Conservation (phyloP, 106 monocot genomes). For the Apostasia ramifera region DNA sequence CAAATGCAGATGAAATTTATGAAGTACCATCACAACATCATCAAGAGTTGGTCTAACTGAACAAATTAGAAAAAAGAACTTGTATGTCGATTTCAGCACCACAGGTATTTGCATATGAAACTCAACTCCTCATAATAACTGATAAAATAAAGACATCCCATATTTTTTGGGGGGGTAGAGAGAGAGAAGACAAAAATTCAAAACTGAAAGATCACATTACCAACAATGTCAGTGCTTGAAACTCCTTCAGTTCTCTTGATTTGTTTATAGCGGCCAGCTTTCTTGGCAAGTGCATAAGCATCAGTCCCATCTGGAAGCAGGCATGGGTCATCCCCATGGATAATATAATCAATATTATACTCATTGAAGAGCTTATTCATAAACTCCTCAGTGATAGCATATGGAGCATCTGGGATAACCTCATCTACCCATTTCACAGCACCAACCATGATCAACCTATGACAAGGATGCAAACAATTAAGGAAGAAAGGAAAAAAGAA, state of each 20-base stretch:
- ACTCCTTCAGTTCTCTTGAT: conserved; percentile 90
- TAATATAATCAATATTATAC: conserved; percentile 70
- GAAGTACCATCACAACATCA: too few species aligned
- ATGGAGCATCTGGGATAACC: conserved; percentile 89
- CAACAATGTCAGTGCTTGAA: conserved; percentile 76
- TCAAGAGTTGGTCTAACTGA: too few species aligned
- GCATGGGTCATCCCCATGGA: conserved; percentile 80
- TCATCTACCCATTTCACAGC: conserved; percentile 97
- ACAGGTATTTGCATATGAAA: too few species aligned
- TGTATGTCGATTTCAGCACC: too few species aligned
- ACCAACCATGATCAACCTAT: conserved; percentile 91
- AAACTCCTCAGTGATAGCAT: conserved; percentile 96
- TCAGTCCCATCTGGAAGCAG: conserved; percentile 86
- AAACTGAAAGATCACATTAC: conserved; percentile 14
- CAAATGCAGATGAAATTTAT: too few species aligned
- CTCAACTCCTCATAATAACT: too few species aligned
- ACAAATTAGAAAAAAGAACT: too few species aligned
- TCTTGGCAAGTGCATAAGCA: conserved; percentile 98
- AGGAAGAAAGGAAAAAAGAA: too few species aligned
- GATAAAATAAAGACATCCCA: too few species aligned
- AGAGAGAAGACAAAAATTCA: too few species aligned
- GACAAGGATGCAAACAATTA: neutral
- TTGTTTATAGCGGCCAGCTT: conserved; percentile 74
- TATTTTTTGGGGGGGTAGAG: too few species aligned
- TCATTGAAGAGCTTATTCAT: conserved; percentile 78